Conservation (phyloP, 352 stramenopile species). For the Halophytophthora batemanensis region DNA sequence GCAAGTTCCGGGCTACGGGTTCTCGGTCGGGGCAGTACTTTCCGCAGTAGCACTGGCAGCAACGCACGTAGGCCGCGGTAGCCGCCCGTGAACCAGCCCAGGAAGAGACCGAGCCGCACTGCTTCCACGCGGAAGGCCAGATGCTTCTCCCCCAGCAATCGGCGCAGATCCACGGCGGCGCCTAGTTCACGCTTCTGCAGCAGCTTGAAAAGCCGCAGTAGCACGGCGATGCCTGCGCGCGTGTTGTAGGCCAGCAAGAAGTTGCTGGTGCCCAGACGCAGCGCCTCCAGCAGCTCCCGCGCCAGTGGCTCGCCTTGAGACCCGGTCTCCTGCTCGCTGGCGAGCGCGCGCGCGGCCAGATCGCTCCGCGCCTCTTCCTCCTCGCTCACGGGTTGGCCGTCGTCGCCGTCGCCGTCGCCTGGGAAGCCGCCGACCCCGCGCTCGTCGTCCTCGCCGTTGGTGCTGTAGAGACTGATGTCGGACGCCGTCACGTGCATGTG, state of each 20-base stretch:
- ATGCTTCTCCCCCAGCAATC: slow-evolving; percentile 74
- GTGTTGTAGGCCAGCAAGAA: slow-evolving; percentile 88
- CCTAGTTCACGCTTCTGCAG: slow-evolving; percentile 55
- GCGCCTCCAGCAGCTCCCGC: slow-evolving; percentile 62
- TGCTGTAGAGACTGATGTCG: slow-evolving; percentile 40
- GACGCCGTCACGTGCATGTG: slow-evolving; percentile 35
- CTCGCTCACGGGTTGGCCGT: not conserved
- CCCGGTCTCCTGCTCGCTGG: slow-evolving; percentile 20
- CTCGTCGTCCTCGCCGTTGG: slow-evolving; percentile 19
- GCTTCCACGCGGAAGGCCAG: slow-evolving; percentile 80
- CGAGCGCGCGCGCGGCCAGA: slow-evolving; percentile 19
- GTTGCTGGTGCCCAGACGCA: slow-evolving; percentile 75
- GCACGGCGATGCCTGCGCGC: slow-evolving; percentile 67
- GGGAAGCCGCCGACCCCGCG: not conserved
- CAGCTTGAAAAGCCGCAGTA: slow-evolving; percentile 70
- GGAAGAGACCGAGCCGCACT: slow-evolving; percentile 81
- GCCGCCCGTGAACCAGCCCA: slow-evolving; percentile 81
- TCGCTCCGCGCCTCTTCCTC: slow-evolving; percentile 8
- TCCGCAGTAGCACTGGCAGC: slow-evolving; percentile 43
- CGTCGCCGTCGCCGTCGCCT: slow-evolving; percentile 8
- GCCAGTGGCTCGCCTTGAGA: slow-evolving; percentile 34
- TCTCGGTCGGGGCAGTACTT: slow-evolving; percentile 17
- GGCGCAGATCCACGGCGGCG: slow-evolving; percentile 44
- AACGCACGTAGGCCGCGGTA: slow-evolving; percentile 64
- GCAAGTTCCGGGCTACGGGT: not conserved